Evolutionary conservation across 139 green algal species (phyloP).

Genomic region (Tetratostichococcus sp.): DNA sequence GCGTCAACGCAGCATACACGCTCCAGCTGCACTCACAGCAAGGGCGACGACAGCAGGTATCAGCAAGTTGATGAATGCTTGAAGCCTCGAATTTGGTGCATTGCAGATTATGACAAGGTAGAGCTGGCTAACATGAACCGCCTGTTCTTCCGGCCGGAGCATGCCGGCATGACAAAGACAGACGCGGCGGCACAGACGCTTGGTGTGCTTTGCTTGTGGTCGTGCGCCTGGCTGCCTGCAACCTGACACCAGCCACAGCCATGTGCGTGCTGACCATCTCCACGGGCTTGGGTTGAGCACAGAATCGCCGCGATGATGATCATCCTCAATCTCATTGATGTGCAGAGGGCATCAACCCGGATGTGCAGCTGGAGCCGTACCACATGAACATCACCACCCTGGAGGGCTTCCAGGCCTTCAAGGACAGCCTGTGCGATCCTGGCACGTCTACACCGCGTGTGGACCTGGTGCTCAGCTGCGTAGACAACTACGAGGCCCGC

Average conservation of each 20-base stretch:
- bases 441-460: slow-evolving; percentile 52
- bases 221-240: not conserved
- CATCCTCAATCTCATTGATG: too few relatives aligned
- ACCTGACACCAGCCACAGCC: too few relatives aligned
- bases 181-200: slow-evolving; percentile 88
- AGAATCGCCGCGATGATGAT: too few relatives aligned
- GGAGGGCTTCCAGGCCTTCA: slow-evolving; percentile 83
- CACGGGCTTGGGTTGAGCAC: too few relatives aligned
- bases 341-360: slow-evolving; percentile 84
- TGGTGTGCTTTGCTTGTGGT: not conserved
- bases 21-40: too few relatives aligned
- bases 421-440: slow-evolving; percentile 42
- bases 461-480: slow-evolving; percentile 91
- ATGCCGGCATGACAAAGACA: slow-evolving; percentile 96
- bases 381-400: slow-evolving; percentile 96
- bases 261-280: too few relatives aligned
- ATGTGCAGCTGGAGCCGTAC: slow-evolving; percentile 84
- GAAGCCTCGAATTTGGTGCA: too few relatives aligned
- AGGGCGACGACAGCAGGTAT: too few relatives aligned
- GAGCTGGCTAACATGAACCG: slow-evolving; percentile 99
- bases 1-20: too few relatives aligned
- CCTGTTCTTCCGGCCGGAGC: slow-evolving; percentile 96
- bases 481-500: slow-evolving; percentile 98
- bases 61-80: too few relatives aligned
- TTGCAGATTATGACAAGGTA: slow-evolving; percentile 85